phyloP scores from a whole-genome alignment of 495 filamentous ascomycete species.

The Glonium stellatum region DNA sequence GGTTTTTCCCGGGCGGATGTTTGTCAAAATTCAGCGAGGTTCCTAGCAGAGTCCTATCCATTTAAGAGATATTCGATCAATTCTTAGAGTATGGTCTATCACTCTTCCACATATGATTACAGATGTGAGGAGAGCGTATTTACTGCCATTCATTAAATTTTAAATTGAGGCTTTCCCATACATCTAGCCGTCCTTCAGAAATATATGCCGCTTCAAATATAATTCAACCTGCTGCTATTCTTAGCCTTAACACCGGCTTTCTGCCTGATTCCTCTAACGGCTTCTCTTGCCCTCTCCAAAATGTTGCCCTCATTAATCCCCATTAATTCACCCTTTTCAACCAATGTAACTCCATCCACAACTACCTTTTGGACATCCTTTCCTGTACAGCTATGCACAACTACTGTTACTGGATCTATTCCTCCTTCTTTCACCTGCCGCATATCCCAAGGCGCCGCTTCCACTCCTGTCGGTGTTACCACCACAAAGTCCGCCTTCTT shows the following conservation, averaged over 20 bases:
- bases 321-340: conserved; percentile 11
- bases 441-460: conserved; percentile 4
- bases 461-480: conserved; percentile 3
- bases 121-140: too few relatives aligned
- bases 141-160: too few relatives aligned
- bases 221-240: background rate
- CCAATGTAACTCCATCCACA: conserved; percentile 8
- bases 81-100: too few relatives aligned
- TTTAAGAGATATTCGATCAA: too few relatives aligned
- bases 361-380: conserved; percentile 11
- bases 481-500: conserved; percentile 20
- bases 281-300: background rate
- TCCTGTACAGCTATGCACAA: conserved; percentile 15
- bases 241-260: background rate
- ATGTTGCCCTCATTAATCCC: conserved; percentile 6
- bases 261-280: background rate
- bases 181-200: too few relatives aligned
- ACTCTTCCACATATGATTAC: too few relatives aligned
- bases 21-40: too few relatives aligned
- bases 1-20: too few relatives aligned
- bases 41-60: too few relatives aligned
- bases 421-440: conserved; percentile 10
- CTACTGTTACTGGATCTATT: conserved; percentile 7
- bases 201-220: too few relatives aligned
- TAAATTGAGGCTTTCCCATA: too few relatives aligned